Base-by-base conservation (phyloP, 75 land plant genomes). In the Chamaecyparis obtusa region DNA sequence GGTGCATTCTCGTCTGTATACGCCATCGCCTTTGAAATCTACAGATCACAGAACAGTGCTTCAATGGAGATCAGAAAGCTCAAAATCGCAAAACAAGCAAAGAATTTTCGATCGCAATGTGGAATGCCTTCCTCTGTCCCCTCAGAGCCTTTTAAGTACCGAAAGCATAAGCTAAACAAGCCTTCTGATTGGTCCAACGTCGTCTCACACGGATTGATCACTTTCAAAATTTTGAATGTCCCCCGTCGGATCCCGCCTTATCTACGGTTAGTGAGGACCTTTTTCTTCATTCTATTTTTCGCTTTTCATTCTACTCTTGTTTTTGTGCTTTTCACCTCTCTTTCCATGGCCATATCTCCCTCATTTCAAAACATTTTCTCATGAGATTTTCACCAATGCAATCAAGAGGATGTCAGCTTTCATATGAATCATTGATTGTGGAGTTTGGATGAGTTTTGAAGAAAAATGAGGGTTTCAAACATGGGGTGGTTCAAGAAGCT, bases 211-310 rank as follows among this genome's bases (percentile, higher is more conserved):
- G 83, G 83, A 81, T 81, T 41, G 30, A 46, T 27, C 16, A 27
- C 49, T 17, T 17, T 81, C 51, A 27, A 46, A n/a, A 44, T 44
- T 46, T 81, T 44, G 33, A 81, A 81, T 46, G 32, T 21, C 13
- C n/a, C 30, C 49, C 83, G 83, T 81, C 83, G 51, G 83, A 81
- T 81, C 83, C 83, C 32, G 49, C 32, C 33, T 44, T 81, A 81
- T 81, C 83, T 43, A 81, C 83, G 83, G 83, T 43, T n/a, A 27
- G 48, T 81, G 14, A 81, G 21, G 48, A 74, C 24, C 51, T 46
- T 81, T 44, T 81, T 27, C 27, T 21, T 11, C n/a, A 24, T 21
- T 46, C 13, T 10, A 24, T 24, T 11, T 27, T 2, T n/a, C 13
- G 2, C 46, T 14, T 19, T 16, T 46, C 30, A 9, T 27, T 44